These are phyloP conservation scores for Candolleomyces eurysporus DNA, from an alignment of 768 basidiomycete genomes.

Conservation along the genomic window DNA sequence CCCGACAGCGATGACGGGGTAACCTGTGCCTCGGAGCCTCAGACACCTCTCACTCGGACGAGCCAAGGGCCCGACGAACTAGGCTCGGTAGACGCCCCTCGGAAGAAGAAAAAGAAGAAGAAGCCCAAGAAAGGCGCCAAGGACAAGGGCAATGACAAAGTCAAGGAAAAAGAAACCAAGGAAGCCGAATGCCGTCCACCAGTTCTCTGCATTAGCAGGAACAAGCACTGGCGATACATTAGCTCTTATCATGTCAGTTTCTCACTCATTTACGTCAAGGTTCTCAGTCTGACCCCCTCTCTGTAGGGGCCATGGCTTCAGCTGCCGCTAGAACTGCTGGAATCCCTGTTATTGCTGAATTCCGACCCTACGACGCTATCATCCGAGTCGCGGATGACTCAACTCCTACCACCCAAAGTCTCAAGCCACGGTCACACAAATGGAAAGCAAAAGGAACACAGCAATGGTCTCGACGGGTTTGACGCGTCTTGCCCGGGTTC, in stretches of 20 bases:
- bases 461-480: slow-evolving; percentile 35
- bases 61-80: not conserved
- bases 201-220: slow-evolving; percentile 83
- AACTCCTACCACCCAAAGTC: slow-evolving; percentile 27
- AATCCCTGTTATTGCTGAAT: slow-evolving; percentile 77
- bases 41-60: not conserved
- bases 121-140: slow-evolving; percentile 2
- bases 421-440: slow-evolving; percentile 17
- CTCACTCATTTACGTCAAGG: slow-evolving; percentile 10
- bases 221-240: slow-evolving; percentile 94
- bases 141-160: slow-evolving; percentile 17
- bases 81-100: not conserved
- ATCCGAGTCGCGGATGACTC: slow-evolving; percentile 42
- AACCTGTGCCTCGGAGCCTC: not conserved
- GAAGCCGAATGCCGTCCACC: slow-evolving; percentile 52
- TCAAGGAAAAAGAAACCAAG: slow-evolving; percentile 41
- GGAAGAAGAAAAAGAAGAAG: slow-evolving; percentile 4
- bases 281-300: slow-evolving; percentile 13
- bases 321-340: slow-evolving; percentile 81
- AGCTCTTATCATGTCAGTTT: slow-evolving; percentile 82
- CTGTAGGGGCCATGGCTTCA: slow-evolving; percentile 88
- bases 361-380: slow-evolving; percentile 67
- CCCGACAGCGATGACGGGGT: not conserved
- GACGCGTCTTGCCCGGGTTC: slow-evolving; percentile 44
- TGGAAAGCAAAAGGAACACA: slow-evolving; percentile 44